A percentile compares a stretch with the other conserved stretches of the same genome.
Conservation (phyloP, 139 green algal species). For the Chlorella sp. region DNA sequence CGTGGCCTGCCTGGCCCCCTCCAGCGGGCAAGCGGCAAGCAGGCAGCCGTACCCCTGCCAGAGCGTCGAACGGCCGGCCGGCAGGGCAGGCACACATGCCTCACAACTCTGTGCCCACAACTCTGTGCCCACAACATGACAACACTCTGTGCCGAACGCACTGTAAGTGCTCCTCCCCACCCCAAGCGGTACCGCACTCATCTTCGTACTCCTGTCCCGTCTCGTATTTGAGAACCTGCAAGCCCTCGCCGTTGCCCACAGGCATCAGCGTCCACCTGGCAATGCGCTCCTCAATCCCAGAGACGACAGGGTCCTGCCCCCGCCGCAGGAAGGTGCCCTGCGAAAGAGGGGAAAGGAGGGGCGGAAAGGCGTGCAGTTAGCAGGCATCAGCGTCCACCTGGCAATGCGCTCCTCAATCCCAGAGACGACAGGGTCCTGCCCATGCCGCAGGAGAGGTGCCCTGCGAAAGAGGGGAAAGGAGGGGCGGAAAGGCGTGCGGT, state of each 20-base stretch:
- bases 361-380: too few species aligned
- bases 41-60: too few species aligned
- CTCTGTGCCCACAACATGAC: not conserved
- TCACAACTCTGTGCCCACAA: not conserved
- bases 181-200: not conserved
- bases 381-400: constrained; percentile 53
- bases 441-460: constrained; percentile 16
- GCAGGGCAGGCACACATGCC: too few species aligned
- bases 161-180: not conserved
- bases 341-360: not conserved
- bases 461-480: not conserved
- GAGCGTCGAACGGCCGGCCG: too few species aligned
- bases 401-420: constrained; percentile 59
- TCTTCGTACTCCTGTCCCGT: not conserved
- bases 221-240: constrained; percentile 46
- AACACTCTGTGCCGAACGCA: not conserved
- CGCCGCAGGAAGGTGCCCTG: constrained; percentile 22
- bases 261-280: constrained; percentile 56
- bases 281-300: constrained; percentile 56
- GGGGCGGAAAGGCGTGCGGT: too few species aligned
- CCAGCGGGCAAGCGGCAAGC: too few species aligned
- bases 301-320: constrained; percentile 39
- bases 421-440: constrained; percentile 39
- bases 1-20: too few species aligned
- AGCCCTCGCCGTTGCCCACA: constrained; percentile 53